A percentile compares a stretch with the other conserved stretches of the same genome.
Evolutionary conservation across 106 monocot species (phyloP).

Genomic region (Vanilla planifolia): DNA sequence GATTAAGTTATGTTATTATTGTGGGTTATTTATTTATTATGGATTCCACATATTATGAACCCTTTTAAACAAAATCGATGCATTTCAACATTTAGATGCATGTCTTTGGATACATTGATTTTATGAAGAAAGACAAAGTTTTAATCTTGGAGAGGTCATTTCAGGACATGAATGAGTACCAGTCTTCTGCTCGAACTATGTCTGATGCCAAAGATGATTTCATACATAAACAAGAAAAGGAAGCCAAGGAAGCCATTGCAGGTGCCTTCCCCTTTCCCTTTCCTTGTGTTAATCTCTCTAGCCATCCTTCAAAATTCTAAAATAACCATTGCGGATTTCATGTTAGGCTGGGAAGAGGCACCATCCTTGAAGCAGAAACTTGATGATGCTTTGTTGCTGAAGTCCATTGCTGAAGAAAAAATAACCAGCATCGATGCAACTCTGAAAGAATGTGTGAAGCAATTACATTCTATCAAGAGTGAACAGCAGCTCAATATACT

Average conservation of each 20-base stretch:
- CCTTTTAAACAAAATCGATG: neutral
- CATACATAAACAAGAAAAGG: constrained; percentile 40
- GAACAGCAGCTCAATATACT: no score
- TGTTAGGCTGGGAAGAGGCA: constrained; percentile 58
- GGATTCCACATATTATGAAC: neutral
- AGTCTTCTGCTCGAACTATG: constrained; percentile 32
- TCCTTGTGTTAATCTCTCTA: neutral
- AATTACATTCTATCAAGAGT: constrained; percentile 20
- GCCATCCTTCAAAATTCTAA: neutral
- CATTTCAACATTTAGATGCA: neutral
- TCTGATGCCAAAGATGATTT: constrained; percentile 42
- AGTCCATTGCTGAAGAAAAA: constrained; percentile 35
- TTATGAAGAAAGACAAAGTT: constrained; percentile 39
- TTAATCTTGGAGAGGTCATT: constrained; percentile 36
- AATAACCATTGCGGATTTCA: neutral
- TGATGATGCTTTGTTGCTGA: constrained; percentile 39
- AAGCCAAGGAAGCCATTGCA: constrained; percentile 52
- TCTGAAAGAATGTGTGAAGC: constrained; percentile 38
- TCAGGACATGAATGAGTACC: constrained; percentile 43
- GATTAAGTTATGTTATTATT: neutral
- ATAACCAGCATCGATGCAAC: constrained; percentile 19
- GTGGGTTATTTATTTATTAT: neutral
- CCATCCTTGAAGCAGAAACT: constrained; percentile 38
- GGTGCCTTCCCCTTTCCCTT: constrained; percentile 24
- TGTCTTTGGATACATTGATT: neutral